phyloP scores from a whole-genome alignment of 305 asterid genomes.

The Striga hermonthica region DNA sequence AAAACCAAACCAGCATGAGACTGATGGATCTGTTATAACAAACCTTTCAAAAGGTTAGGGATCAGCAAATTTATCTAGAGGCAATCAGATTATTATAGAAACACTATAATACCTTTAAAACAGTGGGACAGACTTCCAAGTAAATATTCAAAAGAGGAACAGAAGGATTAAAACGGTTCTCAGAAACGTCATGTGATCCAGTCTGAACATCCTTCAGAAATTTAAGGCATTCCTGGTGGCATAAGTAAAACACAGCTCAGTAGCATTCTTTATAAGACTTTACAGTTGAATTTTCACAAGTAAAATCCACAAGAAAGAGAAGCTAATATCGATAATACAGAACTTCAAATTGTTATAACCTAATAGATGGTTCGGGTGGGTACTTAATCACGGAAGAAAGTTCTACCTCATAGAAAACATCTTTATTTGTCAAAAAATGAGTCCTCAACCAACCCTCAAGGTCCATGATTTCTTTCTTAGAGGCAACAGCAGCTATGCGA shows the following conservation, averaged over 20 bases:
- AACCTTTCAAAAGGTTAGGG: conserved; percentile 27
- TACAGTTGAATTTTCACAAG: conserved; percentile 3
- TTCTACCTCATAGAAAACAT: conserved; percentile 73
- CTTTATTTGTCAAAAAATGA: conserved; percentile 55
- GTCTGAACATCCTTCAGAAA: conserved; percentile 74
- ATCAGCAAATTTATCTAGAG: conserved; percentile 17
- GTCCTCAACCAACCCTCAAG: conserved; percentile 79
- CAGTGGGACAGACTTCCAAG: conserved; percentile 63
- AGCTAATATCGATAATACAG: conserved; percentile 10
- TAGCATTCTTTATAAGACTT: conserved; percentile 6
- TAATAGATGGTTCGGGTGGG: background rate
- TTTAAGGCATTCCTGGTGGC: conserved; percentile 78
- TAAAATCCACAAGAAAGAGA: conserved; percentile 2
- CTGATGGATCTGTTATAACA: conserved; percentile 68
- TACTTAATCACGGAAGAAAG: conserved; percentile 1
- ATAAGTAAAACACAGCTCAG: conserved; percentile 23
- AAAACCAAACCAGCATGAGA: conserved; percentile 60
- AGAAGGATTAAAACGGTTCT: conserved; percentile 56
- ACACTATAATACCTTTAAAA: conserved; percentile 58
- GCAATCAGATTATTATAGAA: conserved; percentile 9
- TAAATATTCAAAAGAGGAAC: conserved; percentile 53
- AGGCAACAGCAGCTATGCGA: conserved; percentile 87
- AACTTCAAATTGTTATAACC: background rate
- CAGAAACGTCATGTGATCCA: conserved; percentile 58
- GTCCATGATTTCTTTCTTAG: conserved; percentile 73